Conservation (phyloP, 2,329 filamentous ascomycete species). For the Orbilia brochopaga region DNA sequence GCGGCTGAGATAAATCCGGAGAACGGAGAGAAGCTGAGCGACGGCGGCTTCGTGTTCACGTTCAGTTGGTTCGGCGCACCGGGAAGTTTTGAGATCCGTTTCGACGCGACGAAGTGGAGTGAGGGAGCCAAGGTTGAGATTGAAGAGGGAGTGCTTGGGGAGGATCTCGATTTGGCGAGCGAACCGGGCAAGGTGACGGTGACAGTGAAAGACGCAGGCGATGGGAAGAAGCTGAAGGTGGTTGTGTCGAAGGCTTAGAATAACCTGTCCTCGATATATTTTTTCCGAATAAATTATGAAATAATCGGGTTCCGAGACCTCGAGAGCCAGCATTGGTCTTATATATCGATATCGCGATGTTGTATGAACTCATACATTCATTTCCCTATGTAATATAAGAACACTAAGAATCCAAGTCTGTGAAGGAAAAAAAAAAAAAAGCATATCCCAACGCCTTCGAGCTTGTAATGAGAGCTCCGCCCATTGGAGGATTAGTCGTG, state of each 20-base stretch:
- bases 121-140: conserved; percentile 36
- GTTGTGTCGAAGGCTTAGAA: conserved; percentile 26
- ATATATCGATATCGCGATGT: too few species aligned
- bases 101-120: conserved; percentile 31
- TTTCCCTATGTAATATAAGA: too few species aligned
- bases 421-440: too few species aligned
- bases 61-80: conserved; percentile 43
- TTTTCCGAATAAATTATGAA: too few species aligned
- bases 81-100: conserved; percentile 38
- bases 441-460: too few species aligned
- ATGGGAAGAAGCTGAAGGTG: conserved; percentile 46
- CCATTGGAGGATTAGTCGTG: too few species aligned
- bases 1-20: conserved; percentile 28
- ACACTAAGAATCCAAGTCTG: too few species aligned
- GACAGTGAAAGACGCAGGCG: conserved; percentile 32
- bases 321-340: too few species aligned
- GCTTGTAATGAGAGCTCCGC: too few species aligned
- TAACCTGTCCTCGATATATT: not conserved
- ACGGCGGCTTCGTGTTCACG: conserved; percentile 17
- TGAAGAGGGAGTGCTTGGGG: conserved; percentile 26
- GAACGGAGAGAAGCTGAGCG: conserved; percentile 18
- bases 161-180: conserved; percentile 32
- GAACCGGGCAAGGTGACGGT: conserved; percentile 32
- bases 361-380: too few species aligned
- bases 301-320: too few species aligned